These are phyloP conservation scores for Globisporangium radiosum DNA, from an alignment of 352 stramenopile species.

Conservation along the genomic window DNA sequence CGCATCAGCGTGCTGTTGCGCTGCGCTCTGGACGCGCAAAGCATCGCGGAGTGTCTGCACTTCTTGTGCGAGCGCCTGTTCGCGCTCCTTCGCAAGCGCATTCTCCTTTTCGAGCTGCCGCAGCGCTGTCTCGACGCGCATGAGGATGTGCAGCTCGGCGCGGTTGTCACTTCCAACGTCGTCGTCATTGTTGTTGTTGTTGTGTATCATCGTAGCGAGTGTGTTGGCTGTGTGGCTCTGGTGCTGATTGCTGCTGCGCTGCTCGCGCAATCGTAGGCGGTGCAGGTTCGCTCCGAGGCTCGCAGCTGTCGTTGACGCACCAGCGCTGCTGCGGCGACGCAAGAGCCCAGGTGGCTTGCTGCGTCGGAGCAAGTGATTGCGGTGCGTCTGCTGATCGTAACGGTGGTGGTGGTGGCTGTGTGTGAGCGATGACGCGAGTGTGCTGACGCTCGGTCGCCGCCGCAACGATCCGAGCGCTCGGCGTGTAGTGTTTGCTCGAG, in stretches of 20 bases:
- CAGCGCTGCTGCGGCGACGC: neutral
- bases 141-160: constrained; percentile 52
- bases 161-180: constrained; percentile 21
- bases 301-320: neutral
- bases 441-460: constrained; percentile 1
- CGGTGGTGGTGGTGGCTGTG: neutral
- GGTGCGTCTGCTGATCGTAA: neutral
- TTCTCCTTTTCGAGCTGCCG: constrained; percentile 71
- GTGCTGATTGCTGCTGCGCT: neutral
- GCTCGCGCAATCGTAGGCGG: constrained; percentile 4
- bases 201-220: neutral
- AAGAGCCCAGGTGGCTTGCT: neutral
- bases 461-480: neutral
- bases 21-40: constrained; percentile 36
- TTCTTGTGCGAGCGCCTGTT: constrained; percentile 43
- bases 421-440: neutral
- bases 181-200: constrained; percentile 5
- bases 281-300: constrained; percentile 9
- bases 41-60: constrained; percentile 50
- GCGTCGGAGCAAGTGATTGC: neutral
- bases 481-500: neutral
- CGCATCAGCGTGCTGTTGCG: constrained; percentile 47
- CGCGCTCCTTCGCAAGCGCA: constrained; percentile 34
- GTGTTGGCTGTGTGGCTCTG: neutral
- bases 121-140: constrained; percentile 62